phyloP scores from a whole-genome alignment of 2,329 filamentous ascomycete species.

The Neurospora crassa region DNA sequence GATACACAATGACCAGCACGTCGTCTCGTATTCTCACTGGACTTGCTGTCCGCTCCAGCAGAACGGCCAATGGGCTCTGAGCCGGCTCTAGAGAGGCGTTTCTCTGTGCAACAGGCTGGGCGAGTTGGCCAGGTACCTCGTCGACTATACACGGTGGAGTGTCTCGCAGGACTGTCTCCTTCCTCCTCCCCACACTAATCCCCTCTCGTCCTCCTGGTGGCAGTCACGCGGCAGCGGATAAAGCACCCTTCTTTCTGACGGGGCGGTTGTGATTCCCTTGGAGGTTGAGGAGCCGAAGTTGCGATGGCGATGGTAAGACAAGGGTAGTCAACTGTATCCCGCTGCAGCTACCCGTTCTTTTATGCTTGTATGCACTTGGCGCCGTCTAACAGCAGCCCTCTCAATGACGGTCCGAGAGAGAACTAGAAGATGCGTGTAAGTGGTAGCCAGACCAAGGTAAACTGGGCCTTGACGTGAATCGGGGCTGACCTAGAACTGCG shows the following conservation, averaged over 20 bases:
- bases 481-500: not conserved
- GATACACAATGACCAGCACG: slow-evolving; percentile 20
- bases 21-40: slow-evolving; percentile 26
- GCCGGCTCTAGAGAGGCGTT: slow-evolving; percentile 22
- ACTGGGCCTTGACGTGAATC: not conserved
- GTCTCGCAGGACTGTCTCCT: not conserved
- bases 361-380: slow-evolving; percentile 19
- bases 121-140: slow-evolving; percentile 2
- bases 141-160: not conserved
- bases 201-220: not conserved
- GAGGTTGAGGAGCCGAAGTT: not conserved
- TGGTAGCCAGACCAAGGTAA: not conserved
- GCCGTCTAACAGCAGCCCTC: slow-evolving; percentile 10
- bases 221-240: slow-evolving; percentile 19
- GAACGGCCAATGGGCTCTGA: slow-evolving; percentile 23
- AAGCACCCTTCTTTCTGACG: slow-evolving; percentile 8
- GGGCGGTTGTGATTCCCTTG: not conserved
- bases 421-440: not conserved
- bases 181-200: not conserved
- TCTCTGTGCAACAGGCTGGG: slow-evolving; percentile 21
- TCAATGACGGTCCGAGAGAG: not conserved
- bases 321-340: slow-evolving; percentile 7
- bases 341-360: slow-evolving; percentile 23
- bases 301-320: not conserved
- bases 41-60: slow-evolving; percentile 8